phyloP scores from a whole-genome alignment of 176 grass and related monocot species.

The Ensete glaucum region DNA sequence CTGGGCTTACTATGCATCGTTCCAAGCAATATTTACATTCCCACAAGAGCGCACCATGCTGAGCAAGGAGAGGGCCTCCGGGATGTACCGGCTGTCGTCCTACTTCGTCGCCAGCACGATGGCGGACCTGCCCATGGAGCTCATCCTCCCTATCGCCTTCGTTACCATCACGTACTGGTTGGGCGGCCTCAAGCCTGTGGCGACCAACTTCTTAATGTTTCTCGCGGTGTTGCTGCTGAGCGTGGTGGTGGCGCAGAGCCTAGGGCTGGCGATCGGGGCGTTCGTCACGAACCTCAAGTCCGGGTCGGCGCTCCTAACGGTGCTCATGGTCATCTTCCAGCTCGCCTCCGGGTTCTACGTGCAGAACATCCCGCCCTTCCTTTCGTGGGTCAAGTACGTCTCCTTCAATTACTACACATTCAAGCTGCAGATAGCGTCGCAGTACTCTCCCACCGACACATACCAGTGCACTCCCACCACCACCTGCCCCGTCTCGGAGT shows the following conservation, averaged over 20 bases:
- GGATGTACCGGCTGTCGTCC: conserved; percentile 34
- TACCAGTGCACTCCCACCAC: conserved; percentile 23
- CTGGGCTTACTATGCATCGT: conserved; percentile 29
- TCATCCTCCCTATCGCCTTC: conserved; percentile 26
- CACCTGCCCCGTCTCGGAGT: conserved; percentile 21
- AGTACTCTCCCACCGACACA: conserved; percentile 18
- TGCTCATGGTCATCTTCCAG: conserved; percentile 28
- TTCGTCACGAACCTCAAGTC: conserved; percentile 34
- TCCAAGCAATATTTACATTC: conserved; percentile 33
- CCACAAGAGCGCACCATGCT: conserved; percentile 32
- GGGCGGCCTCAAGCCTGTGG: conserved; percentile 23
- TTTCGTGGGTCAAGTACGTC: conserved; percentile 36
- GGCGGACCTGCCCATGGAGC: conserved; percentile 39
- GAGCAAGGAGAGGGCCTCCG: conserved; percentile 28
- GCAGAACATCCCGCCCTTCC: conserved; percentile 20
- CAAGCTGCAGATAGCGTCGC: conserved; percentile 25
- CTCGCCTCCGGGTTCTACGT: conserved; percentile 28
- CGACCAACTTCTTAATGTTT: conserved; percentile 11
- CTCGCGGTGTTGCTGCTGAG: conserved; percentile 17
- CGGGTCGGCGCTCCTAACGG: conserved; percentile 16
- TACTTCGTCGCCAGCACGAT: conserved; percentile 25
- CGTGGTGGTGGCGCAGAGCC: conserved; percentile 25
- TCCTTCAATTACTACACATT: conserved; percentile 27
- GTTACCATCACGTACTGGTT: conserved; percentile 35
- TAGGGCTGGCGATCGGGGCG: conserved; percentile 32